phyloP scores from a whole-genome alignment of 75 land plant species.

The Selaginella moellendorffii region DNA sequence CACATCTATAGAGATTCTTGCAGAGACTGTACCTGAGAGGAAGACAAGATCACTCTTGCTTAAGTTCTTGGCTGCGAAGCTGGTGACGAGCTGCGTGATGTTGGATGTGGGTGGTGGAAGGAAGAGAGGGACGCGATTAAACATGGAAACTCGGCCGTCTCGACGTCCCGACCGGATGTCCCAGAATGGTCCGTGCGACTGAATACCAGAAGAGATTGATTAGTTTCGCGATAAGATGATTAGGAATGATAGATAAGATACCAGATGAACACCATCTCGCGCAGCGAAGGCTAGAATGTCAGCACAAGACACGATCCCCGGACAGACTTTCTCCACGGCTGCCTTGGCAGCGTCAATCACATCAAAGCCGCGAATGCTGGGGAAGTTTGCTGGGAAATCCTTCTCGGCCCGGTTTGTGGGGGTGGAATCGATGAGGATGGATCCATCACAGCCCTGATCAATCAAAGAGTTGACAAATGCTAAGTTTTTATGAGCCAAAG shows the following conservation, averaged over 20 bases:
- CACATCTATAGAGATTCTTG: background rate
- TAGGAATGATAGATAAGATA: background rate
- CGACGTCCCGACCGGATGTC: background rate
- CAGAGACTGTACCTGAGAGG: background rate
- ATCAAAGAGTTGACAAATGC: no score
- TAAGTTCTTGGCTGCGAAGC: background rate
- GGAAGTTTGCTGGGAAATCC: slow-evolving; percentile 1
- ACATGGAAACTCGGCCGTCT: background rate
- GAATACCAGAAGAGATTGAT: background rate
- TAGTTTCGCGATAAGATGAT: background rate
- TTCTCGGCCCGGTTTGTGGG: slow-evolving; percentile 1
- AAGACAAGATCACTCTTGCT: background rate
- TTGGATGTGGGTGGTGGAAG: background rate
- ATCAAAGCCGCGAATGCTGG: slow-evolving; percentile 1
- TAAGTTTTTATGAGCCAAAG: no score
- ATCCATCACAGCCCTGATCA: slow-evolving; percentile 5
- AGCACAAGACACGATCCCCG: slow-evolving; percentile 2
- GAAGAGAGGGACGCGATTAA: background rate
- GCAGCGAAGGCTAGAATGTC: slow-evolving; percentile 7
- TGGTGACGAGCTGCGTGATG: background rate
- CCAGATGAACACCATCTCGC: background rate
- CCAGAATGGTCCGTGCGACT: background rate
- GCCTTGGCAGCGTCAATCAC: slow-evolving; percentile 4
- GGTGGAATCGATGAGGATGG: slow-evolving; percentile 7
- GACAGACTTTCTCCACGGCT: background rate